A percentile compares a stretch with the other conserved stretches of the same genome.
phyloP scores from a whole-genome alignment of 2,329 filamentous ascomycete species.

The Claviceps spartinae region DNA sequence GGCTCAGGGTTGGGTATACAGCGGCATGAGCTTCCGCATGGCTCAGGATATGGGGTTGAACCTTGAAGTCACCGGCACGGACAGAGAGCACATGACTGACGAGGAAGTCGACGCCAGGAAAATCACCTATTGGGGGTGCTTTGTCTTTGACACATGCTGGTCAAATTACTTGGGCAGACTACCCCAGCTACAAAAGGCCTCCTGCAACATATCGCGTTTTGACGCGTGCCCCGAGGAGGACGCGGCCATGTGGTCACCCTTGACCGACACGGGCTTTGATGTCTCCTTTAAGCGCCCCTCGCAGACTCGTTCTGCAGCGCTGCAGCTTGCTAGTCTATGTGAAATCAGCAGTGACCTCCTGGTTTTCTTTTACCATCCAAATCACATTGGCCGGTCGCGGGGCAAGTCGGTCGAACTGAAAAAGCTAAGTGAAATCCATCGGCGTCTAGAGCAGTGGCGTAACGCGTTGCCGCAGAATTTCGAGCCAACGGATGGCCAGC shows the following conservation, averaged over 20 bases:
- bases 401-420: constrained; percentile 79
- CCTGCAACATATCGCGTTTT: constrained; percentile 74
- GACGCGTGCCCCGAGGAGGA: constrained; percentile 89
- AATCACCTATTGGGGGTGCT: constrained; percentile 96
- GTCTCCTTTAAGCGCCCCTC: constrained; percentile 64
- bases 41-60: constrained; percentile 88
- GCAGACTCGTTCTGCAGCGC: constrained; percentile 64
- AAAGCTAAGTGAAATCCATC: constrained; percentile 83
- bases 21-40: constrained; percentile 97
- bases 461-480: constrained; percentile 72
- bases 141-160: constrained; percentile 98
- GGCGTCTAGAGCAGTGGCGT: constrained; percentile 79
- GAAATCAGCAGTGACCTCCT: constrained; percentile 91
- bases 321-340: constrained; percentile 72
- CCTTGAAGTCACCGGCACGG: constrained; percentile 59
- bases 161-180: constrained; percentile 90
- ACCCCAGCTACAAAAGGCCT: constrained; percentile 68
- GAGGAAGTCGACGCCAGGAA: constrained; percentile 78
- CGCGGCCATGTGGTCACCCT: constrained; percentile 71
- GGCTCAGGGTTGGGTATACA: constrained; percentile 95
- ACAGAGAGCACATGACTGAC: constrained; percentile 51
- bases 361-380: constrained; percentile 81
- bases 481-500: constrained; percentile 75
- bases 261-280: constrained; percentile 70
- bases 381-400: constrained; percentile 44